phyloP scores from a whole-genome alignment of 140 eudicot species.

The Ambrosia hybrid region DNA sequence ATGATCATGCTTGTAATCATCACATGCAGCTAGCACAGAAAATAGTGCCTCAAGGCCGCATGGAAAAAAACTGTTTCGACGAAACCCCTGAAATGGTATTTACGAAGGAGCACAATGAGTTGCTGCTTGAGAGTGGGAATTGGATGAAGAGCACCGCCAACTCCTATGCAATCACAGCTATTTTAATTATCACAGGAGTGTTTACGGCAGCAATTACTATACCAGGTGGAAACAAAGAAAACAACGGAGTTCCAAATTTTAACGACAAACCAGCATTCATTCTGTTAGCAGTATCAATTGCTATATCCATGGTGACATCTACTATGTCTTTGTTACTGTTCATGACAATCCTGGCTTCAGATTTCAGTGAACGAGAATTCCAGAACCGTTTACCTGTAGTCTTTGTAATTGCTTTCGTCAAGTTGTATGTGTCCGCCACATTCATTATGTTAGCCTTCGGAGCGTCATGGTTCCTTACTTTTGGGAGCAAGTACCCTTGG shows the following conservation, averaged over 20 bases:
- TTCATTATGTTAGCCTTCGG: not conserved
- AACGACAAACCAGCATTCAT: not conserved
- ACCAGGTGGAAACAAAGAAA: not conserved
- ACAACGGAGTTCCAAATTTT: not conserved
- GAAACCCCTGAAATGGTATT: slow-evolving; percentile 9
- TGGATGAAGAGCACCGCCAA: slow-evolving; percentile 2
- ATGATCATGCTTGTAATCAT: too few relatives aligned
- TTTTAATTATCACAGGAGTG: not conserved
- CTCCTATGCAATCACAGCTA: not conserved
- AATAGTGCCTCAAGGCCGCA: not conserved
- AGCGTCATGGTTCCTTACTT: not conserved
- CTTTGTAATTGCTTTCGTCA: not conserved
- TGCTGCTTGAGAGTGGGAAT: not conserved
- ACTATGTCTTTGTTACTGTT: not conserved
- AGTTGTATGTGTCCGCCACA: not conserved
- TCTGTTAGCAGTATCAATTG: not conserved
- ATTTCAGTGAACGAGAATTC: not conserved
- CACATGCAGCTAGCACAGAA: not conserved
- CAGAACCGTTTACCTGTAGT: not conserved
- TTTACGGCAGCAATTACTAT: not conserved
- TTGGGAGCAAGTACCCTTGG: not conserved
- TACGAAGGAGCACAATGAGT: not conserved
- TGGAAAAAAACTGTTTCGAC: not conserved
- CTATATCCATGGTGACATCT: not conserved
- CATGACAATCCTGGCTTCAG: not conserved